Evolutionary conservation across 164 flowering plant species (phyloP).

Genomic region (Umbellularia californica): DNA sequence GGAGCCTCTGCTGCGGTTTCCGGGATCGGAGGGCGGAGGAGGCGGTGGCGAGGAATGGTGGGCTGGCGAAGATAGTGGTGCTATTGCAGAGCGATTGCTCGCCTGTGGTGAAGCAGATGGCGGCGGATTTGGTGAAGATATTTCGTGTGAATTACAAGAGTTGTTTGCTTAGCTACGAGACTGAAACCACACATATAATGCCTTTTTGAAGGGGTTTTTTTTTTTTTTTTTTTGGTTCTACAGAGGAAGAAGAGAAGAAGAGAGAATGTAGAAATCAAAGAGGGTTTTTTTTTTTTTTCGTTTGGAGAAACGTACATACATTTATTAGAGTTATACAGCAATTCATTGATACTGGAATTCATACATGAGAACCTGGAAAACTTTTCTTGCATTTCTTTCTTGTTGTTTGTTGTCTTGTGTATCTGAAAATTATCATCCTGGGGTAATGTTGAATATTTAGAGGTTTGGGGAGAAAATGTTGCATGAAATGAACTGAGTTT

Average conservation of each 20-base stretch:
- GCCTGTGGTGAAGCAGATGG: slow-evolving; percentile 60
- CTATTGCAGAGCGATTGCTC: slow-evolving; percentile 83
- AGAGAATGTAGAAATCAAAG: background rate
- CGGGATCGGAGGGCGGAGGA: slow-evolving; percentile 55
- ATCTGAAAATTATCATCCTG: no score
- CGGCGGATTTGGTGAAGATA: slow-evolving; percentile 63
- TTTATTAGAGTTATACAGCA: background rate
- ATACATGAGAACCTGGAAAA: no score
- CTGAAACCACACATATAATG: slow-evolving; percentile 83
- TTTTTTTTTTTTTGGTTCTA: no score
- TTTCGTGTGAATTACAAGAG: slow-evolving; percentile 50
- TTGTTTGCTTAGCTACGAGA: slow-evolving; percentile 61
- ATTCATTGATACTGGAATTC: no score
- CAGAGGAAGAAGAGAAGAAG: background rate
- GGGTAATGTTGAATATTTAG: no score
- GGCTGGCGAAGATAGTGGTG: slow-evolving; percentile 68
- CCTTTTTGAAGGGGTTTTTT: slow-evolving; percentile 45
- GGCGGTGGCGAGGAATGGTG: slow-evolving; percentile 51
- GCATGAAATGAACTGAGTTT: no score
- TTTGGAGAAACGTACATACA: background rate
- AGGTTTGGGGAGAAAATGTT: no score
- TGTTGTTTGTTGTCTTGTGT: no score
- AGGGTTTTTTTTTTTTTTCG: background rate
- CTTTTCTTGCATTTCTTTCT: no score
- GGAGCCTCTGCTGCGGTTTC: slow-evolving; percentile 69